These are phyloP conservation scores for Dioscorea dumetorum DNA, from an alignment of 106 monocot species.

Conservation along the genomic window DNA sequence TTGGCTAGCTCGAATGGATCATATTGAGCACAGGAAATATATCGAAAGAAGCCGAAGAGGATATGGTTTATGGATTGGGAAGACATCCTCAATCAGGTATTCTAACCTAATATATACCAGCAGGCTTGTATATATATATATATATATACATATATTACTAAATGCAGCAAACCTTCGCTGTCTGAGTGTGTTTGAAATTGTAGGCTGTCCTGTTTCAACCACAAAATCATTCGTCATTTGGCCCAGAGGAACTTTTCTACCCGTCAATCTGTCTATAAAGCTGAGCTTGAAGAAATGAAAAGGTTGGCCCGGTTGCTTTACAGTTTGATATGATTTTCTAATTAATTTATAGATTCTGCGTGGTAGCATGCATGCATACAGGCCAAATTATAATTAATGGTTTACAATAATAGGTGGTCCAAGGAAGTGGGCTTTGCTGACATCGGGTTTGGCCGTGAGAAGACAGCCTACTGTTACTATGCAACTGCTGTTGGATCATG, in stretches of 20 bases:
- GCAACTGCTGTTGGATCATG: neutral
- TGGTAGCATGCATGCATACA: too few species aligned
- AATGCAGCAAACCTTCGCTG: too few species aligned
- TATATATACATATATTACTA: too few species aligned
- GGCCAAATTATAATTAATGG: neutral
- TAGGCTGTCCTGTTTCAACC: neutral
- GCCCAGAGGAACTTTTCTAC: neutral
- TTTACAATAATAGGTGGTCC: slow-evolving; percentile 15
- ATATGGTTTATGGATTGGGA: slow-evolving; percentile 8
- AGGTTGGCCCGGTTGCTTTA: slow-evolving; percentile 4
- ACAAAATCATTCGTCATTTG: neutral
- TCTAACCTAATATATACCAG: too few species aligned
- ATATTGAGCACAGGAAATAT: slow-evolving; percentile 19
- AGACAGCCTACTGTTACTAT: slow-evolving; percentile 18
- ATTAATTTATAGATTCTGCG: too few species aligned
- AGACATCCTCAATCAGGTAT: slow-evolving; percentile 13
- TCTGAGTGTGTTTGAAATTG: neutral
- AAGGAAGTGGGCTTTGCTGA: slow-evolving; percentile 11
- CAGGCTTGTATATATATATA: too few species aligned
- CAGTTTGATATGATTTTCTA: neutral
- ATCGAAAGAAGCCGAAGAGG: slow-evolving; percentile 12
- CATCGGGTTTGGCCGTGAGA: slow-evolving; percentile 30
- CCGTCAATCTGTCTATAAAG: slow-evolving; percentile 2
- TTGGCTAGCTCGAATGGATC: slow-evolving; percentile 34
- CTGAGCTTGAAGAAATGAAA: slow-evolving; percentile 20